phyloP scores from a whole-genome alignment of 176 grass and related monocot species.

The Oropetium thomaeum region DNA sequence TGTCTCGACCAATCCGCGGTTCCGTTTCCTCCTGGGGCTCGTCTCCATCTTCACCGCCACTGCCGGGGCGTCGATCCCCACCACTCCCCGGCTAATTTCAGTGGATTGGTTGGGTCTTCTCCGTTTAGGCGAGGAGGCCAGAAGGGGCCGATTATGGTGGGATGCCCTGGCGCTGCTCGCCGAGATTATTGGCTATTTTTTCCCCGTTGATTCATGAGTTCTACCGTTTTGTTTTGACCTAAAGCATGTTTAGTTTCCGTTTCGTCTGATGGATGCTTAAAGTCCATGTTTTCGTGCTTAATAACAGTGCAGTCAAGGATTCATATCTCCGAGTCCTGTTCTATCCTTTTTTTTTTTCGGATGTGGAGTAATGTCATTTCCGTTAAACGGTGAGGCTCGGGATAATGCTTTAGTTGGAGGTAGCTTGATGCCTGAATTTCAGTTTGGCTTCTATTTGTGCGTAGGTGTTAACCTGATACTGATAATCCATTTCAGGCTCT shows the following conservation, averaged over 20 bases:
- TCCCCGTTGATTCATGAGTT: too few species aligned
- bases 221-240: too few species aligned
- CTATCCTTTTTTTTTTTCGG: background rate
- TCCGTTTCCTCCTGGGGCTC: background rate
- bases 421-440: background rate
- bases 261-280: too few species aligned
- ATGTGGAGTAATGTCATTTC: background rate
- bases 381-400: background rate
- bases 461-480: background rate
- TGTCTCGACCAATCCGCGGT: background rate
- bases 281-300: background rate
- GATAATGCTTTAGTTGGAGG: background rate
- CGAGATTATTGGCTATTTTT: background rate
- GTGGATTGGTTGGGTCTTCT: background rate
- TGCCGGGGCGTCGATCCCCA: background rate
- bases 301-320: background rate
- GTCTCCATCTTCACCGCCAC: background rate
- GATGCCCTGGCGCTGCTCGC: background rate
- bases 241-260: too few species aligned
- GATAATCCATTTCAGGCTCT: background rate
- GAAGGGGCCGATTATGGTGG: background rate
- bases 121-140: background rate
- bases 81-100: background rate
- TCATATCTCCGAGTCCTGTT: background rate
- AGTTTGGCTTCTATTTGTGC: background rate